These are phyloP conservation scores for Ampelocalamus luodianensis DNA, from an alignment of 176 grass and related monocot species.

Conservation along the genomic window DNA sequence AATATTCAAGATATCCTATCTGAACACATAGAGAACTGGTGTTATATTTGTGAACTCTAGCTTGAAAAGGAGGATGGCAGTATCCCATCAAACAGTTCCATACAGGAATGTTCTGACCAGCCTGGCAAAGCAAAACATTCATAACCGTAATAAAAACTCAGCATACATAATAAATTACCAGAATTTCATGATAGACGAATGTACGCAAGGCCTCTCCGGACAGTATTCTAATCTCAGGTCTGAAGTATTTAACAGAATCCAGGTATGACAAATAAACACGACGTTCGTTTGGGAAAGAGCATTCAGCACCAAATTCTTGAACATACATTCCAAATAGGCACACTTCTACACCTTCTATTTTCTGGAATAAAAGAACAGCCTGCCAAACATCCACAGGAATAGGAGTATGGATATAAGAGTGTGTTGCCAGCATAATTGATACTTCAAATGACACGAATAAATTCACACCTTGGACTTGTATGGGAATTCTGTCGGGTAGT, in stretches of 20 bases:
- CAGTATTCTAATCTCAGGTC: constrained; percentile 85
- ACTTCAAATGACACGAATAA: constrained; percentile 36
- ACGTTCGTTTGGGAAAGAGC: constrained; percentile 77
- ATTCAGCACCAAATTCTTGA: constrained; percentile 98
- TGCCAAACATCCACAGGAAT: constrained; percentile 55
- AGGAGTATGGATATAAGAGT: constrained; percentile 27
- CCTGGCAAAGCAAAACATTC: constrained; percentile 24
- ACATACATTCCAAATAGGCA: constrained; percentile 99
- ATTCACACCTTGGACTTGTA: constrained; percentile 95
- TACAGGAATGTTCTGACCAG: constrained; percentile 42
- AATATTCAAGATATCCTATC: constrained; percentile 99
- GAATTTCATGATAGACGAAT: constrained; percentile 97
- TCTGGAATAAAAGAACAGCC: constrained; percentile 98
- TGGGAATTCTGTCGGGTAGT: constrained; percentile 92
- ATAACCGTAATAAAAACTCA: constrained; percentile 20
- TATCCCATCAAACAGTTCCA: constrained; percentile 10
- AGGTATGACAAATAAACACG: constrained; percentile 99
- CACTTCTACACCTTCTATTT: constrained; percentile 99
- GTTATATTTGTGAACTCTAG: constrained; percentile 33
- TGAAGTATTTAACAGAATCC: constrained; percentile 99
- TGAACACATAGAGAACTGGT: constrained; percentile 50
- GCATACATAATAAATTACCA: constrained; percentile 60
- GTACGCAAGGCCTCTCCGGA: constrained; percentile 87
- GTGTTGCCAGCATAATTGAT: constrained; percentile 24
- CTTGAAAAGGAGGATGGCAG: constrained; percentile 8